Percentiles rank a stretch among this genome's conserved stretches.
phyloP scores from a whole-genome alignment of 2,329 filamentous ascomycete species.

The Anthostomella pinea region DNA sequence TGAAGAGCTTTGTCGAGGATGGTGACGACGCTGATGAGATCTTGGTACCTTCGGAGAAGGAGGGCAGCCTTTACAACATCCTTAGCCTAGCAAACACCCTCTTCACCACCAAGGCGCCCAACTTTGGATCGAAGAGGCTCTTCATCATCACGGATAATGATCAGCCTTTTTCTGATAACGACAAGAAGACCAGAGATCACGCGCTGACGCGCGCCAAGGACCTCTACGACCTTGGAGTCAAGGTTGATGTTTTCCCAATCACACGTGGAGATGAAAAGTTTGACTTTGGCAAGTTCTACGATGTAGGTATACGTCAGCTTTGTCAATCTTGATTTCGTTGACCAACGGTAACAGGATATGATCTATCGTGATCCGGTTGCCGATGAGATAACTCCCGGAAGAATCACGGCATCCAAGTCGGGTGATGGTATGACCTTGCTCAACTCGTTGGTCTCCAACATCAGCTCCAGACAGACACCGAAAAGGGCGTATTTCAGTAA shows the following conservation, averaged over 20 bases:
- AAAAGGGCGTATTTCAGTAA: constrained; percentile 84
- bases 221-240: constrained; percentile 87
- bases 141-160: constrained; percentile 97
- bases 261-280: constrained; percentile 69
- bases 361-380: constrained; percentile 77
- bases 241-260: constrained; percentile 91
- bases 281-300: constrained; percentile 83
- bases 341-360: constrained; percentile 62
- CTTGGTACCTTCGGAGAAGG: constrained; percentile 65
- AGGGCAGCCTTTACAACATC: constrained; percentile 80
- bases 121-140: constrained; percentile 87
- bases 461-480: constrained; percentile 85
- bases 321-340: constrained; percentile 13
- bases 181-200: constrained; percentile 70
- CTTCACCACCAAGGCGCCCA: constrained; percentile 90
- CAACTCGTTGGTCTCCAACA: constrained; percentile 76
- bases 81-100: constrained; percentile 95
- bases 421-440: constrained; percentile 76
- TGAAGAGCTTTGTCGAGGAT: constrained; percentile 75
- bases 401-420: constrained; percentile 62
- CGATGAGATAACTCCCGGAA: constrained; percentile 60
- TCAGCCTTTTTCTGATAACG: constrained; percentile 72
- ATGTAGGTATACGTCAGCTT: constrained; percentile 54
- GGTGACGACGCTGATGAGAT: constrained; percentile 69
- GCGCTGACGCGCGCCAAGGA: constrained; percentile 90